Evolutionary conservation across 176 grass and related monocot genomes (phyloP).

Genomic region (Chloris gayana): DNA sequence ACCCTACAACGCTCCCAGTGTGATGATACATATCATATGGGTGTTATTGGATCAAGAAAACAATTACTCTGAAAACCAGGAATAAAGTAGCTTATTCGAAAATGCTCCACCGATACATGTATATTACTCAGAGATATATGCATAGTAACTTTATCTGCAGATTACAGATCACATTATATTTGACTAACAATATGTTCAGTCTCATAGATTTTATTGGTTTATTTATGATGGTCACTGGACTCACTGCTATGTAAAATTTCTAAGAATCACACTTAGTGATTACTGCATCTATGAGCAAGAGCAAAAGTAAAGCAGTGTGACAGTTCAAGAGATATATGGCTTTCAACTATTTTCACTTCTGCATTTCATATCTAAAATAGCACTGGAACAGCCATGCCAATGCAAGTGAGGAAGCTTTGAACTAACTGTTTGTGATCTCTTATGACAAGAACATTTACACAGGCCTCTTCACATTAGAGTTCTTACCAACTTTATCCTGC

Average conservation of each 20-base stretch:
- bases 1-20: background rate
- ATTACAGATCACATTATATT: background rate
- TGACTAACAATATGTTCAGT: slow-evolving; percentile 8
- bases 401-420: background rate
- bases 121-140: background rate
- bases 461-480: slow-evolving; percentile 37
- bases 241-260: background rate
- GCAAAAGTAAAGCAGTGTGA: background rate
- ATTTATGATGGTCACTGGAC: too few relatives aligned
- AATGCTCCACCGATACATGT: background rate
- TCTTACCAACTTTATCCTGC: slow-evolving; percentile 99
- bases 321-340: background rate
- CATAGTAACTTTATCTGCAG: background rate
- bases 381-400: background rate
- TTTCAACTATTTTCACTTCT: background rate
- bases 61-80: background rate
- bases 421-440: slow-evolving; percentile 35
- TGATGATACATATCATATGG: slow-evolving; percentile 2
- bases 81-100: background rate
- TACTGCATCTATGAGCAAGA: background rate
- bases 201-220: too few relatives aligned
- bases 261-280: background rate
- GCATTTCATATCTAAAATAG: slow-evolving; percentile 1
- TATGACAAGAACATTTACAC: slow-evolving; percentile 25
- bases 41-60: background rate